A percentile compares a stretch with the other conserved stretches of the same genome.
Conservation (phyloP, 2,329 filamentous ascomycete species). For the Claviceps lovelessii region DNA sequence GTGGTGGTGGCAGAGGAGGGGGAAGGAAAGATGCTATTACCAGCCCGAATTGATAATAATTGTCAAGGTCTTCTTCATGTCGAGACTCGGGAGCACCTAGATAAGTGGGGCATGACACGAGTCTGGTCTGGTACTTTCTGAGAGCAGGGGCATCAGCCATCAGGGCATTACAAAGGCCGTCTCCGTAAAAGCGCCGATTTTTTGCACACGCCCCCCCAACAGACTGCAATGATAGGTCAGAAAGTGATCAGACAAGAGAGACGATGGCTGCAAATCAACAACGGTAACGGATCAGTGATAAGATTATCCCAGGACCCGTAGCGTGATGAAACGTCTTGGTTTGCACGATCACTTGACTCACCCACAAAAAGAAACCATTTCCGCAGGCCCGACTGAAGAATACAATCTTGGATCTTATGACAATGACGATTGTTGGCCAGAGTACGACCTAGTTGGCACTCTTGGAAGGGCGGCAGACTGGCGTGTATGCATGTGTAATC, state of each 20-base stretch:
- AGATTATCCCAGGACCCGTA: not conserved
- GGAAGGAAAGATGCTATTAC: conserved; percentile 11
- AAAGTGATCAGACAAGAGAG: not conserved
- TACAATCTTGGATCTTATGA: not conserved
- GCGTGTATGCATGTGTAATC: not conserved
- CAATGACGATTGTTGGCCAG: not conserved
- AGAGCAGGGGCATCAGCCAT: not conserved
- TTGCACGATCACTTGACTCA: not conserved
- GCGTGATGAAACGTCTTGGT: not conserved
- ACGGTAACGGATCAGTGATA: not conserved
- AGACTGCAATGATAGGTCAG: not conserved
- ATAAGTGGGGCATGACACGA: not conserved
- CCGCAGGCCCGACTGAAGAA: not conserved
- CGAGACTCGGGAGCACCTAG: not conserved
- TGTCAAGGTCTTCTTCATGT: not conserved
- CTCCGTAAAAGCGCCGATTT: not conserved
- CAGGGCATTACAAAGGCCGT: not conserved
- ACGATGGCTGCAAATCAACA: not conserved
- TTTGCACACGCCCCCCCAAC: not conserved
- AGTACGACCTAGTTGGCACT: not conserved
- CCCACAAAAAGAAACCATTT: not conserved
- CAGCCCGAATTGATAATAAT: not conserved
- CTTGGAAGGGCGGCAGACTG: not conserved
- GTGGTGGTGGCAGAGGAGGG: conserved; percentile 2
- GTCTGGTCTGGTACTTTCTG: not conserved